phyloP scores from a whole-genome alignment of 1,139 yeast genomes.

The Petasospora rhodanensis region DNA sequence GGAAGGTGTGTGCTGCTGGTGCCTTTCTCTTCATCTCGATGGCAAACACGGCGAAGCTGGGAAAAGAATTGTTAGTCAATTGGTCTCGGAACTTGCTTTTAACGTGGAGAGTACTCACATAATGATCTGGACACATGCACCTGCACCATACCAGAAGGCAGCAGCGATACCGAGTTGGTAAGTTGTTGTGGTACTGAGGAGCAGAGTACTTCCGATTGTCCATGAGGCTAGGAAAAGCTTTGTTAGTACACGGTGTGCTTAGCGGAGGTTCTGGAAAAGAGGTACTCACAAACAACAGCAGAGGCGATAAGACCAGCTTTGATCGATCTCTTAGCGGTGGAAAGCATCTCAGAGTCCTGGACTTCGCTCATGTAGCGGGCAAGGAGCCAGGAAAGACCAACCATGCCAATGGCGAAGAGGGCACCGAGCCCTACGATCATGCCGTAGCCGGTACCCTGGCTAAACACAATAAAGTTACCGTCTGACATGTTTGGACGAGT shows the following conservation, averaged over 20 bases:
- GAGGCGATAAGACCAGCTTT: constrained; percentile 34
- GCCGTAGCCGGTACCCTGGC: constrained; percentile 29
- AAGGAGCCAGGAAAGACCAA: constrained; percentile 28
- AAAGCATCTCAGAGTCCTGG: constrained; percentile 35
- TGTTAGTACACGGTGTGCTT: too few relatives aligned
- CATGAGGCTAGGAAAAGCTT: too few relatives aligned
- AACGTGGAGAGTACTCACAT: too few relatives aligned
- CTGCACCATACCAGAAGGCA: constrained; percentile 42
- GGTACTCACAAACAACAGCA: constrained; percentile 33
- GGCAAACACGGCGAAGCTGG: constrained; percentile 38
- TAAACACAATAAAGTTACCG: not conserved
- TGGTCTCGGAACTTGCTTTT: too few relatives aligned
- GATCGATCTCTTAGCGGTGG: constrained; percentile 35
- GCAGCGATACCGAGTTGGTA: constrained; percentile 52
- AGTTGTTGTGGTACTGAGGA: constrained; percentile 35
- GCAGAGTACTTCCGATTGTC: constrained; percentile 41
- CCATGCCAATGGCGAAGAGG: constrained; percentile 35
- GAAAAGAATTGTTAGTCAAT: too few relatives aligned
- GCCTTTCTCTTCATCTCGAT: constrained; percentile 40
- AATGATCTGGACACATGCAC: constrained; percentile 43
- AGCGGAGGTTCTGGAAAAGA: too few relatives aligned
- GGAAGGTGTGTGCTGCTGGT: constrained; percentile 41
- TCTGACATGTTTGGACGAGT: too few relatives aligned
- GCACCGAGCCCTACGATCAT: constrained; percentile 36
- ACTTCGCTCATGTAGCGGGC: constrained; percentile 30